A percentile compares a stretch with the other conserved stretches of the same genome.
phyloP scores from a whole-genome alignment of 2,329 filamentous ascomycete genomes.

The Fusarium lateritium region DNA sequence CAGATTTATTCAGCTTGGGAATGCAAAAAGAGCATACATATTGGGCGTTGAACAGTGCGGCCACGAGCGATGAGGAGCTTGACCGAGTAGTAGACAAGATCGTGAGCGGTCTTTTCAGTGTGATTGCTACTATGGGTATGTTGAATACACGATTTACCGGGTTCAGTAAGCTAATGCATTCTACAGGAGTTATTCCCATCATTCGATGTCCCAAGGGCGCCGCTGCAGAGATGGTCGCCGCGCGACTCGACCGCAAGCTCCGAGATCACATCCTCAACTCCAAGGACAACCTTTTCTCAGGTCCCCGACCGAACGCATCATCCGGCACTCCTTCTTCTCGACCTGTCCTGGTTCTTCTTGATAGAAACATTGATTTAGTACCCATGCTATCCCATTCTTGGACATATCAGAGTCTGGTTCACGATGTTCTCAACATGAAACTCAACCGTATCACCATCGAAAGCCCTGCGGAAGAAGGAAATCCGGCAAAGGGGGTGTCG shows the following conservation, averaged over 20 bases:
- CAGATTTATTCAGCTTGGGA: slow-evolving; percentile 93
- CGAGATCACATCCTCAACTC: slow-evolving; percentile 97
- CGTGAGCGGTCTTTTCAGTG: slow-evolving; percentile 96
- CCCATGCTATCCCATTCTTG: slow-evolving; percentile 98
- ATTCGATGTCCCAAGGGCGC: slow-evolving; percentile 95
- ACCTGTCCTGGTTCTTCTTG: slow-evolving; percentile 92
- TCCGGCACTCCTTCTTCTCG: slow-evolving; percentile 77
- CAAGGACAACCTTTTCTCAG: slow-evolving; percentile 95
- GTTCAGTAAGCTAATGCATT: slow-evolving; percentile 17
- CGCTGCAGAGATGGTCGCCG: slow-evolving; percentile 93
- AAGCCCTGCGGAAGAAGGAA: slow-evolving; percentile 82
- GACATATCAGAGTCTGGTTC: slow-evolving; percentile 86
- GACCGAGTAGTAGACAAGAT: slow-evolving; percentile 91
- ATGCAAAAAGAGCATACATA: slow-evolving; percentile 94
- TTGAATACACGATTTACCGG: not conserved
- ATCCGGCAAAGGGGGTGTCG: slow-evolving; percentile 79
- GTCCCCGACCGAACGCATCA: slow-evolving; percentile 69
- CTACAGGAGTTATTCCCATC: slow-evolving; percentile 86
- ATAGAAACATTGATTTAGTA: slow-evolving; percentile 94
- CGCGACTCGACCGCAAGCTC: slow-evolving; percentile 94
- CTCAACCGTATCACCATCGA: slow-evolving; percentile 96
- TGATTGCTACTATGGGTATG: slow-evolving; percentile 96
- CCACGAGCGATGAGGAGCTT: slow-evolving; percentile 90
- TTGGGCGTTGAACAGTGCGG: slow-evolving; percentile 94
- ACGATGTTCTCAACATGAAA: slow-evolving; percentile 70